These are phyloP conservation scores for Trichoderma afroharzianum DNA, from an alignment of 2,329 filamentous ascomycete species.

Conservation along the genomic window DNA sequence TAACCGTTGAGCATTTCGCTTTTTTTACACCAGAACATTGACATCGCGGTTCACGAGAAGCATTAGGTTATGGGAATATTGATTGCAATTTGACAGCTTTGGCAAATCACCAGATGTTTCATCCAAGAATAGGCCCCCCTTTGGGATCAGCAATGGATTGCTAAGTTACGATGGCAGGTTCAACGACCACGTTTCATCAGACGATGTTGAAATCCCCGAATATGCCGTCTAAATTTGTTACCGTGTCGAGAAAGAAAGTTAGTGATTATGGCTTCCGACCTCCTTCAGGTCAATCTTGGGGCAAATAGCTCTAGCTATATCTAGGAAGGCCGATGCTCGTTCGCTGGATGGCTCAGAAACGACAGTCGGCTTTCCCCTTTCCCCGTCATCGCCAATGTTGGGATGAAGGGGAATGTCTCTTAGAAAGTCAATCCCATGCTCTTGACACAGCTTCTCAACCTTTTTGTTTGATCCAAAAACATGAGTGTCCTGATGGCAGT, in stretches of 20 bases:
- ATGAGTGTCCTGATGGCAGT: slow-evolving; percentile 68
- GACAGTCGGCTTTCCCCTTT: slow-evolving; percentile 83
- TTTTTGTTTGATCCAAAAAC: slow-evolving; percentile 69
- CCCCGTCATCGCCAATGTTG: slow-evolving; percentile 81
- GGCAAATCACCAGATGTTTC: slow-evolving; percentile 5
- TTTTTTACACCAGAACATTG: slow-evolving; percentile 16
- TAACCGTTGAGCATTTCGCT: slow-evolving; percentile 34
- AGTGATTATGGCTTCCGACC: background rate
- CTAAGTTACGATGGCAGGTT: slow-evolving; percentile 19
- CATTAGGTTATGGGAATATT: slow-evolving; percentile 10
- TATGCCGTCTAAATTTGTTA: background rate
- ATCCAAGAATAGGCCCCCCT: slow-evolving; percentile 9
- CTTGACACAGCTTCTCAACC: slow-evolving; percentile 64
- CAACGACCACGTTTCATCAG: slow-evolving; percentile 12
- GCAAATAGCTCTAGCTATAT: slow-evolving; percentile 59
- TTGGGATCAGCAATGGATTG: slow-evolving; percentile 14
- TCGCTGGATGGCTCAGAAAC: slow-evolving; percentile 77
- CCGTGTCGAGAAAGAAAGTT: background rate
- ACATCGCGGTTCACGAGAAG: slow-evolving; percentile 16
- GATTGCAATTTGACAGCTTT: background rate
- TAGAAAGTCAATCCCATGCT: slow-evolving; percentile 73
- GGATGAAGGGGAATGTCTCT: slow-evolving; percentile 87
- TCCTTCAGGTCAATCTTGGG: slow-evolving; percentile 39
- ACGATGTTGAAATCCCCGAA: background rate
- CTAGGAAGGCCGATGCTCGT: slow-evolving; percentile 67